These are phyloP conservation scores for Penicillium sp. DNA, from an alignment of 2,329 filamentous ascomycete species.

Conservation along the genomic window DNA sequence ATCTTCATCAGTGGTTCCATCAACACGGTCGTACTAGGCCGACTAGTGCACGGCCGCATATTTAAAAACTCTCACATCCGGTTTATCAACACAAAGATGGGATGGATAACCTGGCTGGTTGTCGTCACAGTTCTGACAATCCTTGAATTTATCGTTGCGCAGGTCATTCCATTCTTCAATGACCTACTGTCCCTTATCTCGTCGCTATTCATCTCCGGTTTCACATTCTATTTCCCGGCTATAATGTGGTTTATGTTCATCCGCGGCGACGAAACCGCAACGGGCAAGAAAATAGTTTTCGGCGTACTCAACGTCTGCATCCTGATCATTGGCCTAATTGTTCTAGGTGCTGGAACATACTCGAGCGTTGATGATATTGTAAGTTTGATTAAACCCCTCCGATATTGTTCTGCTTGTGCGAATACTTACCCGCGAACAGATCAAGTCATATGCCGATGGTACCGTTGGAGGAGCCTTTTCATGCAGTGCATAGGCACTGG, in stretches of 20 bases:
- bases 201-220: neutral
- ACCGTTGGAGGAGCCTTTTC: neutral
- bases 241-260: conserved; percentile 2
- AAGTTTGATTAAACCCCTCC: neutral
- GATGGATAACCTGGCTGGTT: neutral
- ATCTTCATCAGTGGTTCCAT: neutral
- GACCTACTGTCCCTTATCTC: neutral
- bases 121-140: neutral
- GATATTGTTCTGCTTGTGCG: neutral
- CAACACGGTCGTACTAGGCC: neutral
- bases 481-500: neutral
- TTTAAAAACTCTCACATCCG: neutral
- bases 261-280: neutral
- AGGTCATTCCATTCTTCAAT: neutral
- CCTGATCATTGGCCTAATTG: neutral
- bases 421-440: neutral
- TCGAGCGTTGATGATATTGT: neutral
- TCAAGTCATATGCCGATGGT: neutral
- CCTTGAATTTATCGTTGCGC: neutral
- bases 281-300: neutral
- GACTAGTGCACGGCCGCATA: neutral
- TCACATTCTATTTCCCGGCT: conserved; percentile 2
- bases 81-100: conserved; percentile 1
- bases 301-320: neutral
- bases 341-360: neutral